These are phyloP conservation scores for Mimosa pudica DNA, from an alignment of 306 rosid genomes.

Conservation along the genomic window DNA sequence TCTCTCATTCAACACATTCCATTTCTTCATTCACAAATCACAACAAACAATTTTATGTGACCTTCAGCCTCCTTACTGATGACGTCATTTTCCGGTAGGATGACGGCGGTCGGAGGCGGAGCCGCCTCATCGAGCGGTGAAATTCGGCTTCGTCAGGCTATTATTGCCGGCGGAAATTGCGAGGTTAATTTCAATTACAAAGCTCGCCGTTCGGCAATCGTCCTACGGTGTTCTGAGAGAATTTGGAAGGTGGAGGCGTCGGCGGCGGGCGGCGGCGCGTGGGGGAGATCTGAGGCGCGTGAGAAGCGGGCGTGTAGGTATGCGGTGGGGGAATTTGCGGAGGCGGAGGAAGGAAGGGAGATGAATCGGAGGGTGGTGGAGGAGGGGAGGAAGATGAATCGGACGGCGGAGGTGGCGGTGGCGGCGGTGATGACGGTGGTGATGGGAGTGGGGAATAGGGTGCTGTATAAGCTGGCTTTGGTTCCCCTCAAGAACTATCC, in stretches of 20 bases:
- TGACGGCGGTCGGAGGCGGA: slow-evolving; percentile 33
- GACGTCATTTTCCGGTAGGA: slow-evolving; percentile 48
- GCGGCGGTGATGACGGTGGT: slow-evolving; percentile 74
- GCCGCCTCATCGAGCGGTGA: slow-evolving; percentile 21
- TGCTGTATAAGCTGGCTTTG: slow-evolving; percentile 82
- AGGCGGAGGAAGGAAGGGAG: slow-evolving; percentile 36
- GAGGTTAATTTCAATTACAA: slow-evolving; percentile 13
- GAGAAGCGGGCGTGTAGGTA: slow-evolving; percentile 30
- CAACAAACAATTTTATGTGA: too few relatives aligned
- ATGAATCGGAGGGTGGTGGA: slow-evolving; percentile 22
- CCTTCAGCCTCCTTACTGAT: slow-evolving; percentile 4
- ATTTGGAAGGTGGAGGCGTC: slow-evolving; percentile 44
- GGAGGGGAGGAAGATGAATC: slow-evolving; percentile 28
- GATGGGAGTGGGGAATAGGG: slow-evolving; percentile 82
- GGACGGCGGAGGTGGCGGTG: slow-evolving; percentile 57
- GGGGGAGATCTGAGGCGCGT: slow-evolving; percentile 46
- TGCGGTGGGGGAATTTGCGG: slow-evolving; percentile 49
- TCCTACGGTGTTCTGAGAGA: slow-evolving; percentile 29
- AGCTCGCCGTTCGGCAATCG: slow-evolving; percentile 18
- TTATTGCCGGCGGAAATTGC: slow-evolving; percentile 1
- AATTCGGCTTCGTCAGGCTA: slow-evolving; percentile 28
- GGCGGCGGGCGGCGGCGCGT: slow-evolving; percentile 27
- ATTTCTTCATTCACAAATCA: too few relatives aligned
- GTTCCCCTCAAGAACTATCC: slow-evolving; percentile 88
- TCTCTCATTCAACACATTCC: too few relatives aligned